Evolutionary conservation across 345 rosid genomes (phyloP), one percentile per base, ranked within the genome.

Genomic region (Xanthoceras sorbifolium): DNA sequence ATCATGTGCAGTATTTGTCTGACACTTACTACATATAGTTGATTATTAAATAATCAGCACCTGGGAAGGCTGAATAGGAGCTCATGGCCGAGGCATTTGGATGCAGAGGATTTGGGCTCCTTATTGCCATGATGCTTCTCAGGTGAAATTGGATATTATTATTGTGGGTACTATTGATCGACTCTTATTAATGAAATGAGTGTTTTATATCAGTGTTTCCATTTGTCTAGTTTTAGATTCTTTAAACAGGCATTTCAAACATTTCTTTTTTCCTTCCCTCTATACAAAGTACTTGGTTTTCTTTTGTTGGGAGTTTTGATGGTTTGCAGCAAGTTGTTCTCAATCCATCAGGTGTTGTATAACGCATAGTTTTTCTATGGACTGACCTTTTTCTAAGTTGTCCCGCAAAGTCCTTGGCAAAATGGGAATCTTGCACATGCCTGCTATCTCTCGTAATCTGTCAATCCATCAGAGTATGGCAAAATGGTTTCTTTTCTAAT

Each of bases 121-220:
- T 77, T 71, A 26, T 73, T 76, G 69, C 83, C 85, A 75, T 86
- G 89, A 88, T 85, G 88, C 89, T 86, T 86, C 86, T 67, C 80
- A 32, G 86, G 82, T 85, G 84, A 67, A 65, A 78, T 59, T 44
- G 71, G 59, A 64, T 54, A 22, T 55, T 55, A 22, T 55, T 55
- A 26, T 42, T 34, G 67, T 76, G 79, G 69, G 40, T 67, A n/a
- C n/a, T n/a, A 66, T 18, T 69, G 50, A 9, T 57, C 2, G 63
- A 48, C 76, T 28, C 40, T 65, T 80, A 29, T 73, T 65, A 65
- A 78, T 78, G 74, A 25, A 74, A 71, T 74, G 79, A 9, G 7
- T 48, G 67, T 75, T 70, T 29, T 76, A 64, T 76, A 0, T 64
- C 36, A 7, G 59, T 38, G 25, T 64, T 31, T 63, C 67, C 75